phyloP scores from a whole-genome alignment of 2,329 filamentous ascomycete species.

The Elsinoe necatrix region DNA sequence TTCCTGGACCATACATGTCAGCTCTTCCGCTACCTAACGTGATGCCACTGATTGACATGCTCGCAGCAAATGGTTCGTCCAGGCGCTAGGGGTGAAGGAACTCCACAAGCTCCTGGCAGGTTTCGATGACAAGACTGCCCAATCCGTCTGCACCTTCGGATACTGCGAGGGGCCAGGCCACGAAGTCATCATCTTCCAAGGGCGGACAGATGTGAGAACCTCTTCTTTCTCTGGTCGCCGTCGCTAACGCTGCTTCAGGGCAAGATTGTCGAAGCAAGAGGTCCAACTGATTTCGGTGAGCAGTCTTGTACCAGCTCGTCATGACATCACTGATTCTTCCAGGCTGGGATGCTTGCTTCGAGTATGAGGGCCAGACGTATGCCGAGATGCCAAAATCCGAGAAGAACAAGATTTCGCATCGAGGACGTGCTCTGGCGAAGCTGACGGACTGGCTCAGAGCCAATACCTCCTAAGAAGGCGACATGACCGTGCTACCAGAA shows the following conservation, averaged over 20 bases:
- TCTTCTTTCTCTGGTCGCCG: not conserved
- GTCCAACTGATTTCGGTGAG: conserved; percentile 74
- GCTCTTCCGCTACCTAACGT: conserved; percentile 24
- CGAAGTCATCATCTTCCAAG: conserved; percentile 83
- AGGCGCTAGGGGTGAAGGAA: conserved; percentile 70
- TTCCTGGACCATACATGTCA: conserved; percentile 94
- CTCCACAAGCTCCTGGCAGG: conserved; percentile 84
- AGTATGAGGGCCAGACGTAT: conserved; percentile 84
- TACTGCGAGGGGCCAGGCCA: conserved; percentile 79
- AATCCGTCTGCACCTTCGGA: conserved; percentile 93
- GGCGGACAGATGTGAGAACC: conserved; percentile 62
- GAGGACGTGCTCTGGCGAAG: conserved; percentile 77
- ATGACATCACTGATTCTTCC: conserved; percentile 1
- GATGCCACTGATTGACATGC: not conserved
- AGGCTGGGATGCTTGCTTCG: conserved; percentile 97
- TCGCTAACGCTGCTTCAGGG: conserved; percentile 41
- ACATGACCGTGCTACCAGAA: not conserved
- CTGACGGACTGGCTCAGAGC: conserved; percentile 62
- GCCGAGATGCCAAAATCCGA: conserved; percentile 86
- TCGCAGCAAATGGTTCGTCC: conserved; percentile 84
- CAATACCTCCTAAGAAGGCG: conserved; percentile 13
- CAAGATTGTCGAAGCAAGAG: conserved; percentile 76
- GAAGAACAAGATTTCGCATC: conserved; percentile 92
- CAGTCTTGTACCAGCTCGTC: conserved; percentile 17
- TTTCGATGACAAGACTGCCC: conserved; percentile 82